Percentiles rank a stretch among this genome's conserved stretches.
These are phyloP conservation scores for Neurospora sp. DNA, from an alignment of 495 filamentous ascomycete species.

Conservation along the genomic window DNA sequence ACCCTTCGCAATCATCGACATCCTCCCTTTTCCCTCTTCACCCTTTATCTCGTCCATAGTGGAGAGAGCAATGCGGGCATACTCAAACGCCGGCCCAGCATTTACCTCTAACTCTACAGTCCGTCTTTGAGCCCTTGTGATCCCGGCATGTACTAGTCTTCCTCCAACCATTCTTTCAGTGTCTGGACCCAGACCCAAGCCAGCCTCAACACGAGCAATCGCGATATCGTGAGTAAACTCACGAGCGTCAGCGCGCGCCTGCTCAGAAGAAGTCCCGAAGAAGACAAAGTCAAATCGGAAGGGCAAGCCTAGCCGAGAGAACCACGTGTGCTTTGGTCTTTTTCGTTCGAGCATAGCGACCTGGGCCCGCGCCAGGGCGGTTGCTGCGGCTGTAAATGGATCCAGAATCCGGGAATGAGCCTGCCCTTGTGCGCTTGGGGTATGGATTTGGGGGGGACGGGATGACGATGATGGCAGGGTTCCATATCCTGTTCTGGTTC, in stretches of 20 bases:
- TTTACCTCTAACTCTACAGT: not conserved
- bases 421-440: not conserved
- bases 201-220: not conserved
- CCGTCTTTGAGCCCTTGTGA: not conserved
- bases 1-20: not conserved
- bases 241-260: not conserved
- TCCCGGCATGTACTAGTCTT: too few relatives aligned
- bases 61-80: not conserved
- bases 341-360: not conserved
- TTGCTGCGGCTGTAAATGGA: not conserved
- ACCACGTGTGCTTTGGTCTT: not conserved
- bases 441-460: not conserved
- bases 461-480: not conserved
- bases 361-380: not conserved
- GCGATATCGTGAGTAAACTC: fast-evolving
- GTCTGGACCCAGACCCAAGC: not conserved
- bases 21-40: not conserved
- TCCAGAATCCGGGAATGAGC: not conserved
- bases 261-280: not conserved
- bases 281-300: not conserved
- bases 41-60: not conserved
- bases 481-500: not conserved
- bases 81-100: not conserved
- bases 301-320: not conserved
- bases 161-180: too few relatives aligned